Evolutionary conservation across 768 basidiomycete genomes (phyloP).

Genomic region (Amanita molliuscula): DNA sequence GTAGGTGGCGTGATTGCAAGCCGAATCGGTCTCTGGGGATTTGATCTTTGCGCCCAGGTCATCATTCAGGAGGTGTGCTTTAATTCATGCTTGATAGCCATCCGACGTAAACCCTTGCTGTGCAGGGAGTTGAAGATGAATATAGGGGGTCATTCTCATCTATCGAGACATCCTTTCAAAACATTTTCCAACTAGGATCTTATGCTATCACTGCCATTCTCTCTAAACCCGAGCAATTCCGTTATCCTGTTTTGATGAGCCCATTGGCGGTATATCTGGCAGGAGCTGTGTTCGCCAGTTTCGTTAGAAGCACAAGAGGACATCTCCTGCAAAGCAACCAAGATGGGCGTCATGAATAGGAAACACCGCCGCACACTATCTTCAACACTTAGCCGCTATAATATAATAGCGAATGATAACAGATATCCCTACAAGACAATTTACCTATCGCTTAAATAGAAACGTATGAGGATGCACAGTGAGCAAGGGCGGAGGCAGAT

Average conservation of each 20-base stretch:
- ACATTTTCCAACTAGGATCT: conserved; percentile 16
- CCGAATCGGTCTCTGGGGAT: conserved; percentile 20
- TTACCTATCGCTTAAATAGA: too few species aligned
- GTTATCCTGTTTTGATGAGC: conserved; percentile 15
- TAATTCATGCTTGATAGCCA: background rate
- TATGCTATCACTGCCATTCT: conserved; percentile 16
- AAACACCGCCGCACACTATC: background rate
- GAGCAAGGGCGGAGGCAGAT: conserved; percentile 41
- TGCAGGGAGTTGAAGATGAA: conserved; percentile 13
- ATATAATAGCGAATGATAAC: conserved; percentile 8
- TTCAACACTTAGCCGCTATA: conserved; percentile 13
- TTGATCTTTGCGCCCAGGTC: conserved; percentile 18
- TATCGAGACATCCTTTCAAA: conserved; percentile 17
- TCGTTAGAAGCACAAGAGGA: conserved; percentile 15
- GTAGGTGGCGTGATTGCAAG: conserved; percentile 16
- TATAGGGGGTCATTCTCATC: conserved; percentile 17
- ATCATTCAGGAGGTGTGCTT: conserved; percentile 17
- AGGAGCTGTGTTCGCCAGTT: conserved; percentile 11
- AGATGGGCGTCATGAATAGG: background rate
- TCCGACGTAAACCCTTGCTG: background rate
- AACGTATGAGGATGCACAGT: too few species aligned
- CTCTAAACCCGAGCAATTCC: conserved; percentile 18
- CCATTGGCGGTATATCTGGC: conserved; percentile 10
- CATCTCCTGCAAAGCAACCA: conserved; percentile 10
- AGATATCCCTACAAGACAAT: too few species aligned